Evolutionary conservation across 2,329 filamentous ascomycete species (phyloP).

Genomic region (Xylaria sp.): DNA sequence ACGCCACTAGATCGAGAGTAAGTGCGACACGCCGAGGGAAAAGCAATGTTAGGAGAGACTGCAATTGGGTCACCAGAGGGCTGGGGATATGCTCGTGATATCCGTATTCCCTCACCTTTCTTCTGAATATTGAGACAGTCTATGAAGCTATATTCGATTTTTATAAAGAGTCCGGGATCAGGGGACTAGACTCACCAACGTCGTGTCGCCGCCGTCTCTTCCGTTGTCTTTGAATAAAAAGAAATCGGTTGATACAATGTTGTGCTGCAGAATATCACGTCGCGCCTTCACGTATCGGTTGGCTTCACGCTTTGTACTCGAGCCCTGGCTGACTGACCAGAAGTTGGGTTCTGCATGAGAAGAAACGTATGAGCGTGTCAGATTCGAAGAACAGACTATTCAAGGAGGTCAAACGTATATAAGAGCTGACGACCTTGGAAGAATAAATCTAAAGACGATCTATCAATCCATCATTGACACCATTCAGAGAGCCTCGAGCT

Average conservation of each 20-base stretch:
- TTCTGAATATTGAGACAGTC: conserved; percentile 18
- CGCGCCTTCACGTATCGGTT: conserved; percentile 38
- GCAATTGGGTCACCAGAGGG: conserved; percentile 40
- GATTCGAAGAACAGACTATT: neutral
- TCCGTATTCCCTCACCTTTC: conserved; percentile 38
- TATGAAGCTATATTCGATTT: conserved; percentile 7
- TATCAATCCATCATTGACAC: conserved; percentile 1
- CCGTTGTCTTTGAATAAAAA: conserved; percentile 34
- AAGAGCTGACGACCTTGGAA: conserved; percentile 17
- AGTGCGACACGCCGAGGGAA: conserved; percentile 36
- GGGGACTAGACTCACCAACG: conserved; percentile 16
- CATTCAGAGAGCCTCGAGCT: conserved; percentile 1
- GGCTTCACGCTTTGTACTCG: conserved; percentile 34
- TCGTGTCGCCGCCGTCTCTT: conserved; percentile 36
- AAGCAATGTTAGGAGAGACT: conserved; percentile 35
- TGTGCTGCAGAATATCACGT: conserved; percentile 38
- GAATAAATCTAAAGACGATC: neutral
- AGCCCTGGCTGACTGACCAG: conserved; percentile 42
- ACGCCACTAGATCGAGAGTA: conserved; percentile 24
- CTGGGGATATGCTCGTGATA: conserved; percentile 38
- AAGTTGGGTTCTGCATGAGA: conserved; percentile 36
- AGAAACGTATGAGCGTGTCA: conserved; percentile 20
- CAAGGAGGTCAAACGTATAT: conserved; percentile 21
- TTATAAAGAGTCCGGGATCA: conserved; percentile 20
- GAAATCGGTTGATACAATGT: conserved; percentile 30